These are phyloP conservation scores for Setaria viridis DNA, from an alignment of 202 grass and related monocot genomes.

Conservation along the genomic window DNA sequence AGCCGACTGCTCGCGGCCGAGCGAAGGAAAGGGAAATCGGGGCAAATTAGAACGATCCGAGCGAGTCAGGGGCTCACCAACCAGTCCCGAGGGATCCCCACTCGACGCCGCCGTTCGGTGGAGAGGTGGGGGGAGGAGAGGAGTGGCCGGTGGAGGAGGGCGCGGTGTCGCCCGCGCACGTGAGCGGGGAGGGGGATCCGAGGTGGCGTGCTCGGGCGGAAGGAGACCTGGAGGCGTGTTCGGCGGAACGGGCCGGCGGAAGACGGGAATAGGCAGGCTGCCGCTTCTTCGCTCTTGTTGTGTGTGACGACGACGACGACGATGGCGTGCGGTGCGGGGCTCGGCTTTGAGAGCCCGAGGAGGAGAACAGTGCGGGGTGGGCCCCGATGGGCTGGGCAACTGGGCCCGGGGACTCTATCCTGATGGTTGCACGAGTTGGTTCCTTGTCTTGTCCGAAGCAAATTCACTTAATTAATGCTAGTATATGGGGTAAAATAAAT, in stretches of 20 bases:
- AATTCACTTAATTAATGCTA: background rate
- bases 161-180: conserved; percentile 23
- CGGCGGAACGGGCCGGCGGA: conserved; percentile 2
- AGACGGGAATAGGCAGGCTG: background rate
- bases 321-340: background rate
- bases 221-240: conserved; percentile 30
- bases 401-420: conserved; percentile 4
- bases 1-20: background rate
- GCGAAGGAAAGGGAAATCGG: background rate
- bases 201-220: conserved; percentile 31
- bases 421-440: background rate
- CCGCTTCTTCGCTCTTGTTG: conserved; percentile 14
- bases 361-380: background rate
- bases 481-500: background rate
- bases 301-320: background rate
- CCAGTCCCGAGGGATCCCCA: conserved; percentile 24
- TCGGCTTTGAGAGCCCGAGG: background rate
- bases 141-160: background rate
- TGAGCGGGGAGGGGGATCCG: conserved; percentile 24
- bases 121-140: background rate
- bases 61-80: background rate
- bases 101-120: conserved; percentile 24
- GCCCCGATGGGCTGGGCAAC: background rate
- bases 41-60: background rate
- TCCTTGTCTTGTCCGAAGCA: conserved; percentile 15